Conservation (phyloP, 768 basidiomycete genomes). For the Daedaleopsis nitida region DNA sequence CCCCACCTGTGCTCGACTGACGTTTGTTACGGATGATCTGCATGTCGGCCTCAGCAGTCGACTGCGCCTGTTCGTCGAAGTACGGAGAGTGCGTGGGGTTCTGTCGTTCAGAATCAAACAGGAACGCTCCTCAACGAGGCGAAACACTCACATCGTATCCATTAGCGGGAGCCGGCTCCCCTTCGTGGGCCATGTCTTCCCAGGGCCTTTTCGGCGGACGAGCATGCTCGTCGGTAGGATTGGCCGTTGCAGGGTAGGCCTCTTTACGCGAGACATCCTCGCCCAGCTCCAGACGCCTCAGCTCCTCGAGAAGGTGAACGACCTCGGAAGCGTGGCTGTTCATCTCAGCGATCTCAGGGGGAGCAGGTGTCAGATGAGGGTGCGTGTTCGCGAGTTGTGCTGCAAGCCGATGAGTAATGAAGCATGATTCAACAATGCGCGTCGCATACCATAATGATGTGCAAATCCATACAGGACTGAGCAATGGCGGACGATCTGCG, state of each 20-base stretch:
- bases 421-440: background rate
- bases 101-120: conserved; percentile 13
- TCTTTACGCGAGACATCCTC: conserved; percentile 26
- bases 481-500: conserved; percentile 65
- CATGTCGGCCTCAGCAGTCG: conserved; percentile 83
- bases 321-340: conserved; percentile 64
- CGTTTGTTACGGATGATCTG: conserved; percentile 81
- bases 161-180: conserved; percentile 24
- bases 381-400: conserved; percentile 43
- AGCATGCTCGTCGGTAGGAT: conserved; percentile 45
- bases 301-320: conserved; percentile 66
- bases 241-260: conserved; percentile 6
- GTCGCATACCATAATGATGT: conserved; percentile 59
- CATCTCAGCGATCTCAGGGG: conserved; percentile 70
- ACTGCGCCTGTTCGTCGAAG: conserved; percentile 41
- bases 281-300: conserved; percentile 42
- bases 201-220: conserved; percentile 78
- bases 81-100: conserved; percentile 11
- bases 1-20: conserved; percentile 62
- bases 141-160: conserved; percentile 13
- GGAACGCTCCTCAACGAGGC: background rate
- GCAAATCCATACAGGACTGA: conserved; percentile 64
- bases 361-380: conserved; percentile 52
- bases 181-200: conserved; percentile 68
- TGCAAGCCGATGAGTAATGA: conserved; percentile 10